phyloP scores from a whole-genome alignment of 306 rosid genomes.

The Castanopsis chinensis region DNA sequence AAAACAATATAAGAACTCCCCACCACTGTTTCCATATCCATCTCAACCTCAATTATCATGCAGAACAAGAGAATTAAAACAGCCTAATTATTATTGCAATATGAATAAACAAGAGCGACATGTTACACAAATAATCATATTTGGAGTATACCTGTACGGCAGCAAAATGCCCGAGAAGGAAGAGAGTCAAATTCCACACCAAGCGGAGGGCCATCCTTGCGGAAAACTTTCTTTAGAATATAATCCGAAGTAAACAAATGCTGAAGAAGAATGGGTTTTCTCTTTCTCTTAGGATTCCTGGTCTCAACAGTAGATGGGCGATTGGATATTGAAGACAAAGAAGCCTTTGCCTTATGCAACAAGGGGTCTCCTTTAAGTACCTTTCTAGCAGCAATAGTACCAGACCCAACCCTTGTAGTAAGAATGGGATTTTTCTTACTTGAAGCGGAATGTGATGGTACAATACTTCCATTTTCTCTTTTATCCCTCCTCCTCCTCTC shows the following conservation, averaged over 20 bases:
- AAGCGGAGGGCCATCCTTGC: constrained; percentile 66
- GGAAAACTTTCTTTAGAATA: constrained; percentile 44
- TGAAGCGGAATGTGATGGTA: constrained; percentile 1
- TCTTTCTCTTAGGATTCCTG: constrained; percentile 26
- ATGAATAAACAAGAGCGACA: not conserved
- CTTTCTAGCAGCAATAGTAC: constrained; percentile 27
- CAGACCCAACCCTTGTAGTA: constrained; percentile 31
- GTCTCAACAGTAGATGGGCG: not conserved
- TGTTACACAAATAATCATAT: not conserved
- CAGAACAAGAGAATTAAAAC: not conserved
- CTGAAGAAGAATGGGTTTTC: constrained; percentile 33
- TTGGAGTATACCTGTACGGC: constrained; percentile 11
- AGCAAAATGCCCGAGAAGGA: constrained; percentile 44
- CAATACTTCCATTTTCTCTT: constrained; percentile 31
- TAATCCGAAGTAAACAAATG: constrained; percentile 36
- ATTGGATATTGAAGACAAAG: constrained; percentile 28
- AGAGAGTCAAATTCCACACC: constrained; percentile 59
- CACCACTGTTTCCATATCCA: not conserved
- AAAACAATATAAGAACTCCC: not conserved
- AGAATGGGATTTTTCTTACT: not conserved
- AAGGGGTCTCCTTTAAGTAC: not conserved
- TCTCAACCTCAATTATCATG: not conserved
- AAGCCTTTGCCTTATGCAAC: constrained; percentile 9
- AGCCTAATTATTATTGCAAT: not conserved
- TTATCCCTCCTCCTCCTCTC: constrained; percentile 60